Evolutionary conservation across 192 early-diverging fungal genomes (phyloP), one percentile per base, ranked within the genome.

Genomic region (Pilaira anomala): DNA sequence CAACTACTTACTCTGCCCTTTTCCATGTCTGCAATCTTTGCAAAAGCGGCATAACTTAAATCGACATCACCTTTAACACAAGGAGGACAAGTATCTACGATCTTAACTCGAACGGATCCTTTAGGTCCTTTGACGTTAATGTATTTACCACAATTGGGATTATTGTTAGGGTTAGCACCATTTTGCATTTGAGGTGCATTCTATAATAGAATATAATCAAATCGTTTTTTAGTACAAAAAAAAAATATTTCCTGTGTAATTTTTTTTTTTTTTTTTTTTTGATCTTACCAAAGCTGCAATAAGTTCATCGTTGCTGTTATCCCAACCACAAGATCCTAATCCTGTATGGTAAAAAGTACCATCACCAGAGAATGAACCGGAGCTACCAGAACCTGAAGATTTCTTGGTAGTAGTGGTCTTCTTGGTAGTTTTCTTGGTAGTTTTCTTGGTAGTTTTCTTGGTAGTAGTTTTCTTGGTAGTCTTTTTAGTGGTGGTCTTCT

Each of bases 171-270:
- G 36, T 83, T 82, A 18, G 72, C 71, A 19, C 59, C 72, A 3
- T 74, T 65, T 9, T 65, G 76, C 63, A 78, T 82, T 68, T 83
- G 80, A 2, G 78, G 78, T 0, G 75, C 78, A 66, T 80, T 83
- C 51, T 62, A 49, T 39, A 33, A 16, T 46, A 4, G n/a, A 30
- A 54, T 36, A 18, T 30, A 19, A 4, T n/a, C n/a, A n/a, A n/a
- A n/a, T n/a, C n/a, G n/a, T n/a, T n/a, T n/a, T n/a, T n/a, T 36
- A 36, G 11, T 36, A 36, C 7, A 33, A 33, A 33, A 33, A 33
- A 33, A 33, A 33, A 33, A 7, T 33, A 36, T 36, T 36, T 36
- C 6, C 6, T 36, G 11, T 36, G 11, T 36, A 36, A 36, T 3
- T 36, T 5, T 46, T 16, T 13, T 18, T 6, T n/a, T 6, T 46